phyloP scores from a whole-genome alignment of 495 filamentous ascomycete genomes.

The Aspergillus nanangensis region DNA sequence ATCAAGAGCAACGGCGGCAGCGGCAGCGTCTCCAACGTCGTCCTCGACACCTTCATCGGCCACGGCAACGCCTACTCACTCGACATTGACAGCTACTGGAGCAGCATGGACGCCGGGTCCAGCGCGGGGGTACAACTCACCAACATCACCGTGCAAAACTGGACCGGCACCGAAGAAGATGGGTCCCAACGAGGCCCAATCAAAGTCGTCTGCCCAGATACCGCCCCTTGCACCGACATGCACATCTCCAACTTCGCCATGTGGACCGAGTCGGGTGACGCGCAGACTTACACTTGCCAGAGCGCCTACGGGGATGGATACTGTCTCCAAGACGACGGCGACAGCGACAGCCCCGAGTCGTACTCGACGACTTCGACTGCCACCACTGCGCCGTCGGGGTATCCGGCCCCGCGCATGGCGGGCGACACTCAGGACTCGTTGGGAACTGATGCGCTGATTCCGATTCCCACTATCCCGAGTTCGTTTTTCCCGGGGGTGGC shows the following conservation, averaged over 20 bases:
- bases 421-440: conserved; percentile 33
- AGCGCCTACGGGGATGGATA: conserved; percentile 41
- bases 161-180: conserved; percentile 47
- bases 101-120: conserved; percentile 12
- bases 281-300: conserved; percentile 35
- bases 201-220: conserved; percentile 33
- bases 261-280: conserved; percentile 46
- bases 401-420: conserved; percentile 39
- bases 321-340: conserved; percentile 24
- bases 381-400: conserved; percentile 31
- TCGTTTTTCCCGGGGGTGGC: conserved; percentile 43
- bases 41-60: conserved; percentile 18
- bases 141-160: conserved; percentile 44
- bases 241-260: conserved; percentile 42
- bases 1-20: conserved; percentile 51
- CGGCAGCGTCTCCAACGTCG: conserved; percentile 23
- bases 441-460: conserved; percentile 33
- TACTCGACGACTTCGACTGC: conserved; percentile 25
- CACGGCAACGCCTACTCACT: conserved; percentile 37
- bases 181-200: conserved; percentile 42
- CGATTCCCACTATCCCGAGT: conserved; percentile 45
- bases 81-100: conserved; percentile 50
- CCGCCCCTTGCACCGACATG: conserved; percentile 45
- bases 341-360: conserved; percentile 9
- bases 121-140: conserved; percentile 40